Percentiles rank a stretch among this genome's conserved stretches.
These are phyloP conservation scores for Cruciata laevipes DNA, from an alignment of 257 asterid species.

Conservation along the genomic window DNA sequence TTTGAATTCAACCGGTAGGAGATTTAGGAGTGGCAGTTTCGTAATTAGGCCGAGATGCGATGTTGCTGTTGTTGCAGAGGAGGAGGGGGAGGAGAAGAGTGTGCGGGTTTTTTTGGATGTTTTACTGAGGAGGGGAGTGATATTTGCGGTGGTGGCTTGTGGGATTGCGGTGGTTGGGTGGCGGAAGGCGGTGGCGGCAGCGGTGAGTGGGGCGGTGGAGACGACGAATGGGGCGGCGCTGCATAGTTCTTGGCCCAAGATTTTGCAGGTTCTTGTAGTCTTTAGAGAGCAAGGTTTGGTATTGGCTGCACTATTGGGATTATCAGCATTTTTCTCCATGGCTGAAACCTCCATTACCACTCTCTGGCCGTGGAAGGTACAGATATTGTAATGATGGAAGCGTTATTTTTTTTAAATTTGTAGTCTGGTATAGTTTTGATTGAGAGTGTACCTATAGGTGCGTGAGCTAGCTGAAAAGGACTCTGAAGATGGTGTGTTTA, in stretches of 20 bases:
- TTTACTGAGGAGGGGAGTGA: conserved; percentile 36
- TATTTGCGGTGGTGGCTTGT: conserved; percentile 49
- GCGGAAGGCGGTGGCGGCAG: conserved; percentile 66
- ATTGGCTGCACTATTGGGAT: conserved; percentile 73
- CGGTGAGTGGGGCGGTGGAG: conserved; percentile 49
- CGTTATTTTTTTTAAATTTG: not conserved
- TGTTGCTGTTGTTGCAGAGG: not conserved
- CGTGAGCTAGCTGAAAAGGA: conserved; percentile 96
- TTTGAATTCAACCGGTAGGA: conserved; percentile 21
- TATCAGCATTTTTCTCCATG: conserved; percentile 97
- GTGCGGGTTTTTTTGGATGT: conserved; percentile 24
- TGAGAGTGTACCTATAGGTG: conserved; percentile 53
- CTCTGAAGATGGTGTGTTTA: conserved; percentile 85
- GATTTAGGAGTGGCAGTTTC: conserved; percentile 7
- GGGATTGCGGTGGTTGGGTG: conserved; percentile 45
- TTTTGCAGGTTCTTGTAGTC: conserved; percentile 61
- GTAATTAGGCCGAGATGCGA: not conserved
- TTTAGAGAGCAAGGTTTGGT: conserved; percentile 91
- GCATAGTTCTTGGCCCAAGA: conserved; percentile 79
- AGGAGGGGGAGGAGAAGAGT: conserved; percentile 15
- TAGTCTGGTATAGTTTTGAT: not conserved
- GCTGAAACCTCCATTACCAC: conserved; percentile 98
- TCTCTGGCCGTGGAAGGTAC: conserved; percentile 99
- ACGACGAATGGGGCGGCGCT: conserved; percentile 47
- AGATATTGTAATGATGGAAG: not conserved